Conservation (phyloP, 2,329 filamentous ascomycete genomes). For the Nothophaeocryptopus gaeumannii region DNA sequence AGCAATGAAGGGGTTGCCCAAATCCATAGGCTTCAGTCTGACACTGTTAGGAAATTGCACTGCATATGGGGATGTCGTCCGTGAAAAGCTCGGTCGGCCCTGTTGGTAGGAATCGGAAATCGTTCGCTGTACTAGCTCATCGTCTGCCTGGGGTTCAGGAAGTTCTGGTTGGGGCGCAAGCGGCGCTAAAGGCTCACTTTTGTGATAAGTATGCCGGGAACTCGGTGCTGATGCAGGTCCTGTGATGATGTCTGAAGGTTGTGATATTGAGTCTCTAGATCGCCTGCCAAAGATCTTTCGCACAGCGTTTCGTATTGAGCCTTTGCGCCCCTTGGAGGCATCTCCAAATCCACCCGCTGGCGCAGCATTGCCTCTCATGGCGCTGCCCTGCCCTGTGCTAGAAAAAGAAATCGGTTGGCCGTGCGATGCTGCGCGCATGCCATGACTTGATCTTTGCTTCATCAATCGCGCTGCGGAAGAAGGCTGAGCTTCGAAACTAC, state of each 20-base stretch:
- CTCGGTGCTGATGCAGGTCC: constrained; percentile 1
- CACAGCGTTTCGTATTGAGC: constrained; percentile 37
- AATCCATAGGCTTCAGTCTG: constrained; percentile 35
- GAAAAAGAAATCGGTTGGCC: constrained; percentile 16
- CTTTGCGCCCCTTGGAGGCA: constrained; percentile 28
- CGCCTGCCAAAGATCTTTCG: constrained; percentile 37
- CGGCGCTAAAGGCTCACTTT: constrained; percentile 27
- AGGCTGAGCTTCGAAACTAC: constrained; percentile 20
- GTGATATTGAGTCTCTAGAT: constrained; percentile 26
- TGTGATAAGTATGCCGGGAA: constrained; percentile 33
- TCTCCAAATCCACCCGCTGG: constrained; percentile 12
- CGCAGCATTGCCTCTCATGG: constrained; percentile 11
- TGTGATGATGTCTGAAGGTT: constrained; percentile 8
- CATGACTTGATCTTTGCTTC: constrained; percentile 26
- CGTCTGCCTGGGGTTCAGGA: constrained; percentile 17
- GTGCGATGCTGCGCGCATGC: constrained; percentile 23
- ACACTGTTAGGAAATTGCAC: constrained; percentile 38
- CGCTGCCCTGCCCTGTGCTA: constrained; percentile 4
- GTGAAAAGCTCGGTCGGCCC: constrained; percentile 12
- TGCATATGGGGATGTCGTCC: constrained; percentile 34
- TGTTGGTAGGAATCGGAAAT: constrained; percentile 10
- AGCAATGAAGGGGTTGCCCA: constrained; percentile 33
- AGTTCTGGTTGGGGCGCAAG: constrained; percentile 21
- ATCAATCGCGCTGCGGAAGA: constrained; percentile 16
- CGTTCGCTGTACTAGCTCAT: constrained; percentile 1